Percentiles rank a stretch among this genome's conserved stretches.
These are phyloP conservation scores for Tetracladium setigerum DNA, from an alignment of 495 filamentous ascomycete genomes.

Conservation along the genomic window DNA sequence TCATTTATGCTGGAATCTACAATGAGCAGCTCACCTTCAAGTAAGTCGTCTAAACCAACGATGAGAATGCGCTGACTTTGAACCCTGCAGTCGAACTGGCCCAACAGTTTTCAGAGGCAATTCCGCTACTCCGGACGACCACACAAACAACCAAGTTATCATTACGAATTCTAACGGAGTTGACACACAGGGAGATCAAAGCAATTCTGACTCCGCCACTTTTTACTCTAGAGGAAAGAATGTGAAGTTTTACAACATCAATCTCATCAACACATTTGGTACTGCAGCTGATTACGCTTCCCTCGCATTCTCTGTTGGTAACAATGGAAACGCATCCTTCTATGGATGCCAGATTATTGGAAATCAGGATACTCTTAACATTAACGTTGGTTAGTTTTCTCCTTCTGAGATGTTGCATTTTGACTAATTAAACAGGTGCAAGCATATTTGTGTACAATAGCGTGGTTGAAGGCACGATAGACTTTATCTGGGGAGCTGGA, in stretches of 20 bases:
- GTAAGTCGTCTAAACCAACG: conserved; percentile 10
- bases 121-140: not conserved
- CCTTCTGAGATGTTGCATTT: not conserved
- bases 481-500: conserved; percentile 22
- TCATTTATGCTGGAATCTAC: conserved; percentile 23
- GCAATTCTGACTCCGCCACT: conserved; percentile 25
- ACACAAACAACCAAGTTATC: conserved; percentile 4
- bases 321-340: conserved; percentile 20
- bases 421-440: conserved; percentile 2
- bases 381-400: not conserved
- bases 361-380: conserved; percentile 21
- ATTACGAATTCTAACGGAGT: conserved; percentile 17
- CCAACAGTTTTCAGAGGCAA: conserved; percentile 19
- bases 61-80: conserved; percentile 23
- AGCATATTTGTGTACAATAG: conserved; percentile 19
- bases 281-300: conserved; percentile 18
- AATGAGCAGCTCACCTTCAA: conserved; percentile 24
- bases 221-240: conserved; percentile 15
- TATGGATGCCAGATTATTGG: conserved; percentile 20
- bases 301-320: conserved; percentile 21
- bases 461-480: conserved; percentile 13
- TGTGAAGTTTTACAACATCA: conserved; percentile 20
- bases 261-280: conserved; percentile 20
- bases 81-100: conserved; percentile 13
- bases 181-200: conserved; percentile 20